phyloP scores from a whole-genome alignment of 371 early-diverging fungal genomes.

The Gilbertella persicaria region DNA sequence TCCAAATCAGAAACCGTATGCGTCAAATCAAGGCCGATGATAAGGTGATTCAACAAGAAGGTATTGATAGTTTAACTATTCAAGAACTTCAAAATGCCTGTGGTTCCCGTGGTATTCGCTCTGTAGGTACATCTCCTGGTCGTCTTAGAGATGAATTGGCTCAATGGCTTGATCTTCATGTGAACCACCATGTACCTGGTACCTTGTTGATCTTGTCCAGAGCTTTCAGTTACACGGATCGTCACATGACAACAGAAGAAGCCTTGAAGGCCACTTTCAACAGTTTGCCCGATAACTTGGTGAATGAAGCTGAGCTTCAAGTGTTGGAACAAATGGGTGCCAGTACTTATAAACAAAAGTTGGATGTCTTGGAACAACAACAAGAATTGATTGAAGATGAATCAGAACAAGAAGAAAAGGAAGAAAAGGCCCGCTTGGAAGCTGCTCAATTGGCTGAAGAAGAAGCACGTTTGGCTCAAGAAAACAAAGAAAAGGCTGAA shows the following conservation, averaged over 20 bases:
- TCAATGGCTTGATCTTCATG: slow-evolving; percentile 95
- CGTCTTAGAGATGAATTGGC: slow-evolving; percentile 84
- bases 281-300: slow-evolving; percentile 87
- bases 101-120: slow-evolving; percentile 89
- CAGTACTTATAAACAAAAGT: slow-evolving; percentile 90
- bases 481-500: slow-evolving; percentile 44
- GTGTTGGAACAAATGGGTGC: slow-evolving; percentile 86
- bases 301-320: slow-evolving; percentile 85
- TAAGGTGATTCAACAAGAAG: slow-evolving; percentile 84
- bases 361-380: slow-evolving; percentile 93
- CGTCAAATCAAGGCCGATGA: slow-evolving; percentile 89
- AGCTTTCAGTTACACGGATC: slow-evolving; percentile 83
- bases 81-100: slow-evolving; percentile 88
- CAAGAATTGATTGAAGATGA: slow-evolving; percentile 95
- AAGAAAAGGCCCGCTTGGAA: slow-evolving; percentile 51
- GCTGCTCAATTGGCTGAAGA: slow-evolving; percentile 47
- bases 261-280: slow-evolving; percentile 93
- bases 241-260: slow-evolving; percentile 66
- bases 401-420: slow-evolving; percentile 66
- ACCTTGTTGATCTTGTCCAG: slow-evolving; percentile 90
- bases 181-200: slow-evolving; percentile 91
- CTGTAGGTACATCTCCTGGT: slow-evolving; percentile 83
- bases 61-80: slow-evolving; percentile 85
- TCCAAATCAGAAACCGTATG: slow-evolving; percentile 87
- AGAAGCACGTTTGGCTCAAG: slow-evolving; percentile 29